Conservation (phyloP, 768 basidiomycete genomes). For the Podaxis mareebaensis region DNA sequence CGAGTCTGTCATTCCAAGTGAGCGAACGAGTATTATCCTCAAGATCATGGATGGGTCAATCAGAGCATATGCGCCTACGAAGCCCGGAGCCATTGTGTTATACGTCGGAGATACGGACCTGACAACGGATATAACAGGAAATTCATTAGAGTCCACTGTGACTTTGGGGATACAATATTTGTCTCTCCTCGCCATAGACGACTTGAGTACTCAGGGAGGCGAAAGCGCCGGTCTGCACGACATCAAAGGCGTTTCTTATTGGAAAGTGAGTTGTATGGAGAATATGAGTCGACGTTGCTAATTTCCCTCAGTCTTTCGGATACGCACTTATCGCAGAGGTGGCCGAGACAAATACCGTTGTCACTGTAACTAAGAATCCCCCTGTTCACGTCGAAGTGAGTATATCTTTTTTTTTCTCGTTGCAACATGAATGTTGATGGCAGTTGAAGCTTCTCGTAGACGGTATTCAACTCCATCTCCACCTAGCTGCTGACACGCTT, state of each 20-base stretch:
- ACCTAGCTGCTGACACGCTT: conserved; percentile 80
- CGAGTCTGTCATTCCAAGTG: conserved; percentile 89
- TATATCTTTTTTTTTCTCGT: background rate
- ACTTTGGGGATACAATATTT: conserved; percentile 48
- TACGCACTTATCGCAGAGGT: conserved; percentile 72
- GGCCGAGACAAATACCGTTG: conserved; percentile 44
- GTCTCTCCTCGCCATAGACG: conserved; percentile 45
- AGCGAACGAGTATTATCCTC: conserved; percentile 73
- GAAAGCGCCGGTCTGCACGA: conserved; percentile 16
- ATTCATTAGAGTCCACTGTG: conserved; percentile 57
- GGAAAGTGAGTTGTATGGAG: conserved; percentile 61
- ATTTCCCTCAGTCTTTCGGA: conserved; percentile 48
- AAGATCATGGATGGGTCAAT: conserved; percentile 68
- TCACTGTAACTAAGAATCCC: conserved; percentile 32
- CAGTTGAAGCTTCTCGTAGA: conserved; percentile 53
- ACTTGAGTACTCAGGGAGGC: conserved; percentile 29
- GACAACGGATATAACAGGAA: conserved; percentile 71
- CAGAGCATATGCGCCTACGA: conserved; percentile 53
- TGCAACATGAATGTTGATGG: background rate
- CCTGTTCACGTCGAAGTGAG: conserved; percentile 24
- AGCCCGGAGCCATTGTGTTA: conserved; percentile 67
- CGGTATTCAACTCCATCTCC: conserved; percentile 53
- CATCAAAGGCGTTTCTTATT: conserved; percentile 44
- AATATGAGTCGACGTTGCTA: background rate
- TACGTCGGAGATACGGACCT: conserved; percentile 69